phyloP scores from a whole-genome alignment of 768 basidiomycete species.

The Candolleomyces aberdarensis region DNA sequence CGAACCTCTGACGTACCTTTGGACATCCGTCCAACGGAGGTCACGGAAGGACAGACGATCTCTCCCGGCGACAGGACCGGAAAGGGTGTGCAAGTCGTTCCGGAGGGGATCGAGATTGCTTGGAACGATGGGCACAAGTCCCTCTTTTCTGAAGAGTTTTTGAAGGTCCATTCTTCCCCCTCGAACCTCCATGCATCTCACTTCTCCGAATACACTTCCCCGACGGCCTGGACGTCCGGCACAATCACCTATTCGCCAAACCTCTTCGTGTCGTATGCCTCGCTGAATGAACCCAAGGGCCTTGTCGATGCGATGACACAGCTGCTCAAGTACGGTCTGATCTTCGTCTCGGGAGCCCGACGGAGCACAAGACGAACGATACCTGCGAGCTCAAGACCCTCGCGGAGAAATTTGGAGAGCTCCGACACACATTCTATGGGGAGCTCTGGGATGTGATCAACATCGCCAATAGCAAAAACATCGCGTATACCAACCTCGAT shows the following conservation, averaged over 20 bases:
- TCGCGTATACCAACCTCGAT: constrained; percentile 91
- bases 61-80: constrained; percentile 35
- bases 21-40: constrained; percentile 41
- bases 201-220: constrained; percentile 30
- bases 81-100: constrained; percentile 35
- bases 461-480: constrained; percentile 71
- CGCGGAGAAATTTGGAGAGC: constrained; percentile 66
- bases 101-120: constrained; percentile 41
- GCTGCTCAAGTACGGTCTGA: constrained; percentile 66
- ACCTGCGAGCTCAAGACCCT: constrained; percentile 67
- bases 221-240: constrained; percentile 42
- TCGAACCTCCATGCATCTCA: constrained; percentile 39
- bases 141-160: constrained; percentile 45
- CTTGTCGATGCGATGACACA: constrained; percentile 64
- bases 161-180: constrained; percentile 44
- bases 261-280: constrained; percentile 56
- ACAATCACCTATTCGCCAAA: constrained; percentile 33
- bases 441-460: constrained; percentile 85
- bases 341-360: constrained; percentile 69
- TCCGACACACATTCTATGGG: constrained; percentile 90
- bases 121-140: constrained; percentile 67
- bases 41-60: constrained; percentile 35
- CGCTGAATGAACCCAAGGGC: constrained; percentile 40
- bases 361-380: constrained; percentile 51
- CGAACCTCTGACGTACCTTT: constrained; percentile 61